Evolutionary conservation across 495 filamentous ascomycete genomes (phyloP).

Genomic region (Aspergillus conjunctus): DNA sequence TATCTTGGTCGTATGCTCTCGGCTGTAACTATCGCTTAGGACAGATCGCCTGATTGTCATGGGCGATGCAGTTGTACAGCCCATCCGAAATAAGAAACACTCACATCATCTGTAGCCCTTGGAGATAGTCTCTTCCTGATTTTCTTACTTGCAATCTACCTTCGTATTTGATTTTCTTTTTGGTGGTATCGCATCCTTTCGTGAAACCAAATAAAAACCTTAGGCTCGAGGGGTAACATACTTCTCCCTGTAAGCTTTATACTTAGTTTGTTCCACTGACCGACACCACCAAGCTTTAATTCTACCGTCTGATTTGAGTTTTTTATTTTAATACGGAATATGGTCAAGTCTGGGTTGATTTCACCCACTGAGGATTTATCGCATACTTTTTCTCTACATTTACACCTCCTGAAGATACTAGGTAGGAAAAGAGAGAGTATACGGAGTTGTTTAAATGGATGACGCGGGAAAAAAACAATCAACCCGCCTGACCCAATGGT

Average conservation of each 20-base stretch:
- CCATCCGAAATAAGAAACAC: neutral
- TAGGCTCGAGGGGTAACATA: neutral
- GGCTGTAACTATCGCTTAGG: neutral
- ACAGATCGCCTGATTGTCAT: constrained; percentile 8
- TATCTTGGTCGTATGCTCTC: neutral
- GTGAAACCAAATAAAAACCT: neutral
- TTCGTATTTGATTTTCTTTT: neutral
- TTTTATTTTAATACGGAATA: too few species aligned
- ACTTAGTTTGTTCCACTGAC: neutral
- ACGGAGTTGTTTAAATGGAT: constrained; percentile 4
- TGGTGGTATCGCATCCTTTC: neutral
- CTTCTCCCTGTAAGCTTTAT: constrained; percentile 5
- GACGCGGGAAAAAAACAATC: constrained; percentile 7
- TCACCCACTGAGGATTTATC: too few species aligned
- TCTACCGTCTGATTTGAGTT: too few species aligned
- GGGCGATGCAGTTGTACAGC: neutral
- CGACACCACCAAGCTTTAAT: constrained; percentile 11
- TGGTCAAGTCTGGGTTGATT: too few species aligned
- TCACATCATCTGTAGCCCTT: neutral
- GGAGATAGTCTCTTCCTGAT: neutral
- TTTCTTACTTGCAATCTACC: neutral
- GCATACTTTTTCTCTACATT: too few species aligned
- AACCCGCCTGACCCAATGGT: constrained; percentile 9
- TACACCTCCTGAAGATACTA: neutral
- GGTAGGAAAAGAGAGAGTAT: neutral